Percentiles rank a stretch among this genome's conserved stretches.
Evolutionary conservation across 108 stramenopile species (phyloP).

Genomic region (Fragilaria crotonensis): DNA sequence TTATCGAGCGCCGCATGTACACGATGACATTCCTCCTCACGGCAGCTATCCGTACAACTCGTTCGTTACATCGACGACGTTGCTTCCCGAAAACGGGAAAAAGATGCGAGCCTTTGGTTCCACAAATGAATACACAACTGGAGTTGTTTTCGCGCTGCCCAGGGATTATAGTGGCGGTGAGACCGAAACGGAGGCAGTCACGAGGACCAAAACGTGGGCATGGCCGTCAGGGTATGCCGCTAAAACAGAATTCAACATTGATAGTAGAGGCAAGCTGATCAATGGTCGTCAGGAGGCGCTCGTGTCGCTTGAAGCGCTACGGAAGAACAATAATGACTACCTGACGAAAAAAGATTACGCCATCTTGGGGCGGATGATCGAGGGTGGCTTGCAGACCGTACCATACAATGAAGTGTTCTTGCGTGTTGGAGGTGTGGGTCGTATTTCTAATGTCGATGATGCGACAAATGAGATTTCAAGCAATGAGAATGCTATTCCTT

Average conservation of each 20-base stretch:
- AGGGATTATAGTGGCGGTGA: conserved; percentile 16
- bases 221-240: conserved; percentile 73
- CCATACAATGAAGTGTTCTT: conserved; percentile 86
- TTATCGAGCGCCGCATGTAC: not conserved
- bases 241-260: conserved; percentile 64
- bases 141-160: conserved; percentile 79
- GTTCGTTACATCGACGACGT: conserved; percentile 70
- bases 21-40: conserved; percentile 2
- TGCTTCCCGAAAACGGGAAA: conserved; percentile 59
- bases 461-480: conserved; percentile 28
- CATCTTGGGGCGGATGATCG: conserved; percentile 49
- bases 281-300: conserved; percentile 66
- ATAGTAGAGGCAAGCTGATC: conserved; percentile 39
- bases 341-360: conserved; percentile 45
- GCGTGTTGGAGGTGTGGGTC: conserved; percentile 73
- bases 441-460: conserved; percentile 41
- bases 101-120: conserved; percentile 84
- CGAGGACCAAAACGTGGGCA: conserved; percentile 59
- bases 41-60: conserved; percentile 58
- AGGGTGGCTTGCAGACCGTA: conserved; percentile 62
- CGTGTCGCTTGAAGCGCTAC: conserved; percentile 26
- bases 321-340: conserved; percentile 44
- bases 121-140: conserved; percentile 54
- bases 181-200: conserved; percentile 50
- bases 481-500: conserved; percentile 35